Evolutionary conservation across 192 early-diverging fungal genomes (phyloP).

Genomic region (Entomortierella chlamydospora): DNA sequence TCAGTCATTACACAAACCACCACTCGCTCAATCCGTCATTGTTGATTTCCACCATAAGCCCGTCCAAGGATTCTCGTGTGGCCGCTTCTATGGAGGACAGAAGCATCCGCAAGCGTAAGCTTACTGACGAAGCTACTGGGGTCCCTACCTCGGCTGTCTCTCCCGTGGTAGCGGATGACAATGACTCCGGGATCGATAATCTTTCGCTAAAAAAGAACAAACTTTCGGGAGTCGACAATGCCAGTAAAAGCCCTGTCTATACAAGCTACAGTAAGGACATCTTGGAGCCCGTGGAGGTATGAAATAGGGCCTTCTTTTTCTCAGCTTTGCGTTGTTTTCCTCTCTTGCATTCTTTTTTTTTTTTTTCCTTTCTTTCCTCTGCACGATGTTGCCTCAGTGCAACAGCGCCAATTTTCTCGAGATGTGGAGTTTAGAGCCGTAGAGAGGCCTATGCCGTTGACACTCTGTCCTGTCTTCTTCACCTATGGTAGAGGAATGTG

Average conservation of each 20-base stretch:
- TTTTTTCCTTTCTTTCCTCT: conserved; percentile 7
- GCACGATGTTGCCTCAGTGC: neutral
- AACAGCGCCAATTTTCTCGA: too few relatives aligned
- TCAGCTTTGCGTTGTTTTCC: neutral
- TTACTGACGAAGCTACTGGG: conserved; percentile 50
- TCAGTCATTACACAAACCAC: too few relatives aligned
- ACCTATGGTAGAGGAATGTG: neutral
- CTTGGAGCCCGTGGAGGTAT: conserved; percentile 5
- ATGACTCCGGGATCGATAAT: conserved; percentile 1
- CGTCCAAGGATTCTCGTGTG: conserved; percentile 49
- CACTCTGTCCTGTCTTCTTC: neutral
- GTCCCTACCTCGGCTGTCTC: conserved; percentile 17
- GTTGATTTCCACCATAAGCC: conserved; percentile 47
- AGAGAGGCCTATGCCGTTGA: too few relatives aligned
- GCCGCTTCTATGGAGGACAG: conserved; percentile 56
- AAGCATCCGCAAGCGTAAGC: conserved; percentile 58
- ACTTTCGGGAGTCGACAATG: conserved; percentile 10
- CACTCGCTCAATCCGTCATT: too few relatives aligned
- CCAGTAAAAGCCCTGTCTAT: conserved; percentile 1
- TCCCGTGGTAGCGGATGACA: neutral
- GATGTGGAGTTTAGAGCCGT: neutral
- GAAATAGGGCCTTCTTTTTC: neutral
- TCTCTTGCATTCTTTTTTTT: neutral
- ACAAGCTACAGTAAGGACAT: conserved; percentile 11
- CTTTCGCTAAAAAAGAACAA: conserved; percentile 24